phyloP scores from a whole-genome alignment of 2,329 filamentous ascomycete genomes.

The Dothideomycetes sp. region DNA sequence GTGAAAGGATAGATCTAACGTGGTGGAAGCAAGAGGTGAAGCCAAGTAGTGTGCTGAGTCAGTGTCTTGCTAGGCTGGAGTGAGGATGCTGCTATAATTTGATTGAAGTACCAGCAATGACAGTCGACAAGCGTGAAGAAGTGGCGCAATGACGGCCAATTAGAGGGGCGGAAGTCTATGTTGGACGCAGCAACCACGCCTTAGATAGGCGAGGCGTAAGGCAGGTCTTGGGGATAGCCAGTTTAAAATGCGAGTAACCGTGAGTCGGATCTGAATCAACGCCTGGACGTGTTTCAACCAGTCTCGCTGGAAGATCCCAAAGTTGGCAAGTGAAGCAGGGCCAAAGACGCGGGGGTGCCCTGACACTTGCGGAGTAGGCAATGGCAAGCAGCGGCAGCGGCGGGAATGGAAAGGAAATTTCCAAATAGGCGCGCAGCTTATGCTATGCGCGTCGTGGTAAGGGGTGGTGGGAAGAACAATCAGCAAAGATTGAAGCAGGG shows the following conservation, averaged over 20 bases:
- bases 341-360: neutral
- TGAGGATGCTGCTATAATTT: neutral
- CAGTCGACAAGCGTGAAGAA: neutral
- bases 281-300: conserved; percentile 6
- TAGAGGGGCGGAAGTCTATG: neutral
- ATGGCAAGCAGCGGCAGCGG: neutral
- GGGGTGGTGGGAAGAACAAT: neutral
- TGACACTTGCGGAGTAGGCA: neutral
- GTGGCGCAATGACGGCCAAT: neutral
- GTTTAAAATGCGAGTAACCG: conserved; percentile 6
- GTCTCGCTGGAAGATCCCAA: conserved; percentile 7
- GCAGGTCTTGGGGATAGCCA: conserved; percentile 1
- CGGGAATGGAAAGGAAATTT: neutral
- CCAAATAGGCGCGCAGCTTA: neutral
- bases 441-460: neutral
- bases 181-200: neutral
- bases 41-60: neutral
- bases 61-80: neutral
- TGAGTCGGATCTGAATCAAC: conserved; percentile 7
- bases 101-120: neutral
- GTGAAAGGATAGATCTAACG: conserved; percentile 2
- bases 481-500: neutral
- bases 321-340: neutral
- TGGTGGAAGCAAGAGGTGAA: conserved; percentile 2
- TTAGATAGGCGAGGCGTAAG: neutral